Evolutionary conservation across 805 yeast species (phyloP).

Genomic region (Wickerhamomyces silvicola): DNA sequence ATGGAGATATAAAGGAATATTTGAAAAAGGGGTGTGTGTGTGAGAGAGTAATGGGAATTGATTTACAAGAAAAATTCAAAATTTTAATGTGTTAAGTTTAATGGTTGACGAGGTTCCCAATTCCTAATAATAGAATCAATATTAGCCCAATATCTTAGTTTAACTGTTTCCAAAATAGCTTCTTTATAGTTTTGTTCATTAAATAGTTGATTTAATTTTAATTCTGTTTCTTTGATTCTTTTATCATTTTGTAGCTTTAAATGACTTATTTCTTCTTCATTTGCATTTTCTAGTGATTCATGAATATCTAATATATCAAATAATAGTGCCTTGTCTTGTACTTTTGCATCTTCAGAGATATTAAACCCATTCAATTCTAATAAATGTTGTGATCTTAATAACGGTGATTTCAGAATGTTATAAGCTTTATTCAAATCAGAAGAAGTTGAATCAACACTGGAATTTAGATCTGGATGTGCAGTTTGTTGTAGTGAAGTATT

Average conservation of each 20-base stretch:
- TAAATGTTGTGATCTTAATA: slow-evolving; percentile 60
- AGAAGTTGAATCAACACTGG: slow-evolving; percentile 30
- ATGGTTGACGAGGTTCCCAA: slow-evolving; percentile 69
- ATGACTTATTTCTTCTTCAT: slow-evolving; percentile 48
- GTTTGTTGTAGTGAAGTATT: slow-evolving; percentile 64
- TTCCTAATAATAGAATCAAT: slow-evolving; percentile 67
- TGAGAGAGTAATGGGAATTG: no score
- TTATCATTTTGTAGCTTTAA: slow-evolving; percentile 50
- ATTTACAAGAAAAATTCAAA: no score
- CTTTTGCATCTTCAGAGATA: slow-evolving; percentile 53
- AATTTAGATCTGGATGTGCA: slow-evolving; percentile 71
- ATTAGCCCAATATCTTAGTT: slow-evolving; percentile 79
- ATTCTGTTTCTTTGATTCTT: slow-evolving; percentile 44
- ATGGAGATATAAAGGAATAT: slow-evolving; percentile 12
- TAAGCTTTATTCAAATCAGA: slow-evolving; percentile 74
- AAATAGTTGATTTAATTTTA: slow-evolving; percentile 41
- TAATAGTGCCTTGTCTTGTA: slow-evolving; percentile 49
- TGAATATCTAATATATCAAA: slow-evolving; percentile 80
- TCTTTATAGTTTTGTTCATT: slow-evolving; percentile 39
- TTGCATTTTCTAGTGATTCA: slow-evolving; percentile 66
- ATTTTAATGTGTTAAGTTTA: slow-evolving; percentile 52
- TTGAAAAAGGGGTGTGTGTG: no score
- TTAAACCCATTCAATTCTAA: slow-evolving; percentile 43
- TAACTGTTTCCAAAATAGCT: slow-evolving; percentile 62
- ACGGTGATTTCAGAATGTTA: slow-evolving; percentile 60